Conservation (phyloP, 1,139 yeast species). For the Waltiozyma sp. region DNA sequence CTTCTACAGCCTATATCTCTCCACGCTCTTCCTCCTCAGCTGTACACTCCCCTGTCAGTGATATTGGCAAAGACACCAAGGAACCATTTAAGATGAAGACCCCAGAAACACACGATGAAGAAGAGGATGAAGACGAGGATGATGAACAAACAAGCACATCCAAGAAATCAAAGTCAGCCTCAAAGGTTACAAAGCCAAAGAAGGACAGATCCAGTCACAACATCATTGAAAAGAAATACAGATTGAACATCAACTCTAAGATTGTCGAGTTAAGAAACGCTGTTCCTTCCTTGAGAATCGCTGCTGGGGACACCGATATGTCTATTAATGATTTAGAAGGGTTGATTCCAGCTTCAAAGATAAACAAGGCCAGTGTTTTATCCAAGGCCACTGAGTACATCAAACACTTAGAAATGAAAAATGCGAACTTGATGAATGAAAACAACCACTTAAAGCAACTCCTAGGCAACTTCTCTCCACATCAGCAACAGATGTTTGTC, state of each 20-base stretch:
- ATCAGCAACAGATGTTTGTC: constrained; percentile 4
- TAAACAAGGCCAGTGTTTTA: constrained; percentile 82
- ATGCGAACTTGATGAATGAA: constrained; percentile 44
- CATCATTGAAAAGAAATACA: constrained; percentile 64
- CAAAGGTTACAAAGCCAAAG: constrained; percentile 9
- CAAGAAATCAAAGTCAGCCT: constrained; percentile 1
- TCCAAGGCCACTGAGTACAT: constrained; percentile 89
- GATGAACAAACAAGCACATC: not conserved
- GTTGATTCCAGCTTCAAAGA: constrained; percentile 72
- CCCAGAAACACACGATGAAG: not conserved
- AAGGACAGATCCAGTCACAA: constrained; percentile 61
- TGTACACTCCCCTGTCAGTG: not conserved
- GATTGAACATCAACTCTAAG: constrained; percentile 63
- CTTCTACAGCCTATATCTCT: not conserved
- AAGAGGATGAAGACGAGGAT: not conserved
- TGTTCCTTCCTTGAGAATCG: constrained; percentile 47
- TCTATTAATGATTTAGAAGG: constrained; percentile 47
- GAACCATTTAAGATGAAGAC: not conserved
- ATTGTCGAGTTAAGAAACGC: constrained; percentile 57
- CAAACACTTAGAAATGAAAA: constrained; percentile 65
- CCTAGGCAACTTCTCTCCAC: constrained; percentile 6
- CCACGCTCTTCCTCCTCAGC: not conserved
- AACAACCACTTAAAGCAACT: constrained; percentile 33
- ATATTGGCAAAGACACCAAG: not conserved
- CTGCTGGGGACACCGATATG: constrained; percentile 26